These are phyloP conservation scores for Bodo saltans DNA, from an alignment of 78 protist genomes.

Conservation along the genomic window DNA sequence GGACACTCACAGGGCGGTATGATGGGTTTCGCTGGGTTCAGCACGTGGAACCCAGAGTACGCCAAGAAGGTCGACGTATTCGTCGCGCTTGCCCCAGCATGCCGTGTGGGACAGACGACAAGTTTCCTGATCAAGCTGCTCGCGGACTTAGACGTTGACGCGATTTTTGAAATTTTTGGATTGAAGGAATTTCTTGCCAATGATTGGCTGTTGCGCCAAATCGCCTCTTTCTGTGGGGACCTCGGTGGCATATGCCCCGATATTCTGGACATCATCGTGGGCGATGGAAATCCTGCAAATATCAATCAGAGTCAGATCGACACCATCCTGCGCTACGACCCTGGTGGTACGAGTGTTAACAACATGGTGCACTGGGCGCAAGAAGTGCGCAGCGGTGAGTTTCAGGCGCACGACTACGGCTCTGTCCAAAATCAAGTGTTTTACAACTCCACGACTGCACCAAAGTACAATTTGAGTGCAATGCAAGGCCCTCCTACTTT, in stretches of 20 bases:
- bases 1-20: slow-evolving; percentile 65
- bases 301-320: neutral
- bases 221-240: neutral
- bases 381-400: slow-evolving; percentile 29
- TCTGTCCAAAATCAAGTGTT: slow-evolving; percentile 26
- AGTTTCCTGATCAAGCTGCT: slow-evolving; percentile 29
- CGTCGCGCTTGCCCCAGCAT: slow-evolving; percentile 58
- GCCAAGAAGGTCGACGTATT: slow-evolving; percentile 45
- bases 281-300: neutral
- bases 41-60: neutral
- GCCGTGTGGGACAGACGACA: slow-evolving; percentile 36
- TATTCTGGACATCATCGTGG: neutral
- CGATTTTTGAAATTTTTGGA: slow-evolving; percentile 45
- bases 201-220: neutral
- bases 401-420: slow-evolving; percentile 50
- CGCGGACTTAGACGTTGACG: slow-evolving; percentile 36
- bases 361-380: slow-evolving; percentile 58
- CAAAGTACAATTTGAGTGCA: slow-evolving; percentile 23
- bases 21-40: slow-evolving; percentile 44
- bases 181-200: slow-evolving; percentile 45
- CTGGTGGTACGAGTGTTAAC: slow-evolving; percentile 53
- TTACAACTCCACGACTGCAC: slow-evolving; percentile 37
- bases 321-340: slow-evolving; percentile 52
- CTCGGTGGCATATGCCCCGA: neutral
- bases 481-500: slow-evolving; percentile 39